Percentiles rank a stretch among this genome's conserved stretches.
These are phyloP conservation scores for Penicillium fuscoglaucum DNA, from an alignment of 2,329 filamentous ascomycete genomes.

Conservation along the genomic window DNA sequence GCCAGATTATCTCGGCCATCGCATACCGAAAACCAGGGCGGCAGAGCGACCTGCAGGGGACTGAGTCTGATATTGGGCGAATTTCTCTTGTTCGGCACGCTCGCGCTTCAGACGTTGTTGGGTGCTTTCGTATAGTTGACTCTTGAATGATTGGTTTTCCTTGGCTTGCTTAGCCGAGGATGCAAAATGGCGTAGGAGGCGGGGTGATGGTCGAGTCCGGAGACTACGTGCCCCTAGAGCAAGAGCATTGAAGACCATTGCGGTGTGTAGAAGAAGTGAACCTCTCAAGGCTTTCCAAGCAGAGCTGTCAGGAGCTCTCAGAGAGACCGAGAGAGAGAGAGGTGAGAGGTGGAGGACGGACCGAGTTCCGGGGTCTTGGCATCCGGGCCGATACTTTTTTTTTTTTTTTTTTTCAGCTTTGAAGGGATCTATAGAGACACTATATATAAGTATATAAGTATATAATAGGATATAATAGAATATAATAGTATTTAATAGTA, in stretches of 20 bases:
- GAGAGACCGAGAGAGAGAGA: not conserved
- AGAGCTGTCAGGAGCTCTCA: not conserved
- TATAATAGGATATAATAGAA: not conserved
- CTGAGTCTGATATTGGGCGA: slow-evolving; percentile 47
- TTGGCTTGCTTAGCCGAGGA: slow-evolving; percentile 24
- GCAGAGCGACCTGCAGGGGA: slow-evolving; percentile 41
- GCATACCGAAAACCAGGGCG: slow-evolving; percentile 40
- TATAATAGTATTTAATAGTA: too few relatives aligned
- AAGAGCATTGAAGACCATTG: slow-evolving; percentile 24
- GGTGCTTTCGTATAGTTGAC: slow-evolving; percentile 63
- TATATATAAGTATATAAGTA: not conserved
- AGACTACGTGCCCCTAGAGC: slow-evolving; percentile 22
- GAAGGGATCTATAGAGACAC: too few relatives aligned
- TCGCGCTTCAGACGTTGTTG: slow-evolving; percentile 59
- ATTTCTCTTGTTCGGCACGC: slow-evolving; percentile 56
- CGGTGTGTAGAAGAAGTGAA: slow-evolving; percentile 2
- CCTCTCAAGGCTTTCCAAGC: not conserved
- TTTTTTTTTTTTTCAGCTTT: not conserved
- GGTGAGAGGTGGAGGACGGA: slow-evolving; percentile 10
- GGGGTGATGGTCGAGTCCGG: slow-evolving; percentile 11
- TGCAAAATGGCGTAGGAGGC: slow-evolving; percentile 23
- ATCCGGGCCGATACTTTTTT: not conserved
- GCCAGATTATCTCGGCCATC: not conserved
- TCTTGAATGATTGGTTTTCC: slow-evolving; percentile 54
- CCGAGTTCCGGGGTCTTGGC: slow-evolving; percentile 9